Conservation (phyloP, 345 rosid species). For the Noccaea bulbosa region DNA sequence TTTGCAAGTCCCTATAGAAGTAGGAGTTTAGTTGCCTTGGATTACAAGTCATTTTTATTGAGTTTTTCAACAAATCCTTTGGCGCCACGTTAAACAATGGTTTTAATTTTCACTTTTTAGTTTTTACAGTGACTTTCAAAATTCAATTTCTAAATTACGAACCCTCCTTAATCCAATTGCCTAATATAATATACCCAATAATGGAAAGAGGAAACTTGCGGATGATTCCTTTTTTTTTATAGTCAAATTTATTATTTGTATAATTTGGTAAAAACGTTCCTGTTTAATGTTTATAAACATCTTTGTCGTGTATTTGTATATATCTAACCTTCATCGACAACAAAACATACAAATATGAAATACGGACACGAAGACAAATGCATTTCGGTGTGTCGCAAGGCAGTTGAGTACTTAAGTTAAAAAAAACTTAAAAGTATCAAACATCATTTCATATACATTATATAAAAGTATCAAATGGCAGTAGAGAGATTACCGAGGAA, state of each 20-base stretch:
- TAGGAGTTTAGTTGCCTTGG: conserved; percentile 23
- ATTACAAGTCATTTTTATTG: conserved; percentile 11
- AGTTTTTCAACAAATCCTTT: not conserved
- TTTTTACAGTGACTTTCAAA: too few relatives aligned
- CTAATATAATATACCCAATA: not conserved
- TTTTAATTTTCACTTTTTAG: conserved; percentile 2
- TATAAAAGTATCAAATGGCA: conserved; percentile 29
- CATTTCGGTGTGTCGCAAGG: too few relatives aligned
- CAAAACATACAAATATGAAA: too few relatives aligned
- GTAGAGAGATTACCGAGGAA: conserved; percentile 34
- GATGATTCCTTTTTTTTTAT: too few relatives aligned
- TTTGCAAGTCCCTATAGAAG: not conserved
- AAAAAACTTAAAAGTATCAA: too few relatives aligned
- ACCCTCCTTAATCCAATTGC: not conserved
- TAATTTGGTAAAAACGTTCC: not conserved
- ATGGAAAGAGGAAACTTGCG: not conserved
- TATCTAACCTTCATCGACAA: too few relatives aligned
- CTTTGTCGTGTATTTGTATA: too few relatives aligned
- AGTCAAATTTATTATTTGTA: not conserved
- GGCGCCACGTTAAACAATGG: not conserved
- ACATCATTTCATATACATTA: too few relatives aligned
- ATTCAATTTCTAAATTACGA: not conserved
- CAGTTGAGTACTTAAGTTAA: too few relatives aligned
- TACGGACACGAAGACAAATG: too few relatives aligned
- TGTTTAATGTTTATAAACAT: not conserved